These are phyloP conservation scores for Solanum hybrid DNA, from an alignment of 305 asterid species.

Conservation along the genomic window DNA sequence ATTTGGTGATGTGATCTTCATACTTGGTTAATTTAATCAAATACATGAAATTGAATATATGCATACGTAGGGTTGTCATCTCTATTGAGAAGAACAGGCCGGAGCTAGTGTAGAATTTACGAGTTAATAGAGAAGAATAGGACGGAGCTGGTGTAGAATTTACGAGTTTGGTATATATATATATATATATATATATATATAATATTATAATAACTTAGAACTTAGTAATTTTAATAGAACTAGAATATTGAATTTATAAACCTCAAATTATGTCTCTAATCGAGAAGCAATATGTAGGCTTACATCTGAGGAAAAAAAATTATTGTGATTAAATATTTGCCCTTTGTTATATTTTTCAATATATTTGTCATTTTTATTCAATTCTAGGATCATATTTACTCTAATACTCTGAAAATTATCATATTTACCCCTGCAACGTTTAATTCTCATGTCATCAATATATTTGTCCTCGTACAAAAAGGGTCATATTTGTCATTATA, in stretches of 20 bases:
- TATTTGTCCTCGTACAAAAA: too few relatives aligned
- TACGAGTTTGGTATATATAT: background rate
- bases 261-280: background rate
- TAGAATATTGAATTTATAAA: too few relatives aligned
- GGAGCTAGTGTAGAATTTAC: background rate
- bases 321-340: background rate
- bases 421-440: too few relatives aligned
- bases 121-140: too few relatives aligned
- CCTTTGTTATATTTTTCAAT: too few relatives aligned
- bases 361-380: too few relatives aligned
- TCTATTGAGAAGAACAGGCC: background rate
- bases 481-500: too few relatives aligned
- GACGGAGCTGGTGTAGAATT: too few relatives aligned
- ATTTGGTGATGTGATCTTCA: background rate
- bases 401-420: too few relatives aligned
- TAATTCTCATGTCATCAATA: too few relatives aligned
- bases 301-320: background rate
- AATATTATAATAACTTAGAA: background rate
- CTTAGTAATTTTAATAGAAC: background rate
- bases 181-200: background rate
- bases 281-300: background rate
- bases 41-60: background rate
- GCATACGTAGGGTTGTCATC: background rate
- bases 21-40: background rate
- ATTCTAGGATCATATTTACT: too few relatives aligned